Percentiles rank a stretch among this genome's conserved stretches.
These are phyloP conservation scores for Thymus quinquecostatus DNA, from an alignment of 257 asterid species.

Conservation along the genomic window DNA sequence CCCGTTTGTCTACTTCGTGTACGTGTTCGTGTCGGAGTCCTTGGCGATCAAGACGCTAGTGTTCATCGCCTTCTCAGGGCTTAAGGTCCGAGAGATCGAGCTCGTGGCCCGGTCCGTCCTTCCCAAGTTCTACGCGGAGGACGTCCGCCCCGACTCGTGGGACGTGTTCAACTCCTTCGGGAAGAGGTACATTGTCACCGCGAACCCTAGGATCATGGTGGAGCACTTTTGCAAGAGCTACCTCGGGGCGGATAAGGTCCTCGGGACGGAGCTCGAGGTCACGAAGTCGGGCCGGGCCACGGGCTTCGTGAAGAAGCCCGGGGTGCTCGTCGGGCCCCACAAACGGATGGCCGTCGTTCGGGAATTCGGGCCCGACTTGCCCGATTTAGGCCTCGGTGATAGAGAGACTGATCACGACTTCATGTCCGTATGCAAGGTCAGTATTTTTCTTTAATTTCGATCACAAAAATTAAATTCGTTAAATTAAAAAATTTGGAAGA, in stretches of 20 bases:
- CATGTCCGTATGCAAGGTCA: slow-evolving; percentile 94
- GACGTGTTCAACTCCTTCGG: slow-evolving; percentile 73
- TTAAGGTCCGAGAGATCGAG: slow-evolving; percentile 73
- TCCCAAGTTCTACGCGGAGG: slow-evolving; percentile 84
- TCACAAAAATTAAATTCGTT: neutral
- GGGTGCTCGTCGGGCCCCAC: slow-evolving; percentile 70
- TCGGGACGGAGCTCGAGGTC: slow-evolving; percentile 77
- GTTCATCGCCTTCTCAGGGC: slow-evolving; percentile 68
- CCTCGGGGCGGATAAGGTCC: slow-evolving; percentile 84
- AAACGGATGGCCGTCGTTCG: slow-evolving; percentile 57
- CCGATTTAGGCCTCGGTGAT: slow-evolving; percentile 90
- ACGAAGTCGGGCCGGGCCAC: slow-evolving; percentile 73
- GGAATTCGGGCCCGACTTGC: slow-evolving; percentile 65
- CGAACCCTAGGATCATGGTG: slow-evolving; percentile 81
- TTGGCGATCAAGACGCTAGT: slow-evolving; percentile 52
- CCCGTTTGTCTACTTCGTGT: slow-evolving; percentile 58
- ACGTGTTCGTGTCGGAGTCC: slow-evolving; percentile 66
- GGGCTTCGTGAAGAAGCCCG: slow-evolving; percentile 77
- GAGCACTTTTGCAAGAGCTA: slow-evolving; percentile 65
- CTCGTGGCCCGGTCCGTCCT: slow-evolving; percentile 77
- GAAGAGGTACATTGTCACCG: slow-evolving; percentile 71
- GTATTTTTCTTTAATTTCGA: neutral
- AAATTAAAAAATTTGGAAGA: too few relatives aligned
- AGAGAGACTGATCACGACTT: slow-evolving; percentile 73
- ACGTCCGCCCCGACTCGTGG: slow-evolving; percentile 77